These are phyloP conservation scores for Podospora appendiculata DNA, from an alignment of 495 filamentous ascomycete species.

Conservation along the genomic window DNA sequence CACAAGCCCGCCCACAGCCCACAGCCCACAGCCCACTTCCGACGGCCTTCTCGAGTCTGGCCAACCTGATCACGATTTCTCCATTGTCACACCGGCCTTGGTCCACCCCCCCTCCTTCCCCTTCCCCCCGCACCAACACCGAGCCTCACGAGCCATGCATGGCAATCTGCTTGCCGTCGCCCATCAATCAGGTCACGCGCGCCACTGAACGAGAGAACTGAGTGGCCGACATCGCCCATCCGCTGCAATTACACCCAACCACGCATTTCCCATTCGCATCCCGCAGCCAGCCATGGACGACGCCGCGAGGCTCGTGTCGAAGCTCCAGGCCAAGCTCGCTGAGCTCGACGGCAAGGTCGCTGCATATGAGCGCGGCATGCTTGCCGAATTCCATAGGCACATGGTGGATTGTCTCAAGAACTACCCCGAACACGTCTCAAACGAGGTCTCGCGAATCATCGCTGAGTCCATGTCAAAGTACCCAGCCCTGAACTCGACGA, in stretches of 20 bases:
- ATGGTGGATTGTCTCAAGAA: slow-evolving; percentile 36
- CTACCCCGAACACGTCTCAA: slow-evolving; percentile 37
- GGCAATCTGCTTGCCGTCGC: slow-evolving; percentile 9
- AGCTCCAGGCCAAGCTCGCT: slow-evolving; percentile 42
- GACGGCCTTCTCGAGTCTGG: no score
- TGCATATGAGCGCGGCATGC: slow-evolving; percentile 42
- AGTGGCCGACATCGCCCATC: slow-evolving; percentile 4
- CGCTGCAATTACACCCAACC: background rate
- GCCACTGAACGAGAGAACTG: background rate
- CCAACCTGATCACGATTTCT: no score
- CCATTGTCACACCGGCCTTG: no score
- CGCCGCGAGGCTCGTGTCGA: slow-evolving; percentile 36
- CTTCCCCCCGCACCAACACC: background rate
- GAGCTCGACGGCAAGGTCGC: slow-evolving; percentile 43
- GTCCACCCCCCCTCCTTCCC: background rate
- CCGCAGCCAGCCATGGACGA: slow-evolving; percentile 34
- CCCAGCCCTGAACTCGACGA: slow-evolving; percentile 25
- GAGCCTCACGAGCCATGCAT: slow-evolving; percentile 7
- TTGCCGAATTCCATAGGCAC: slow-evolving; percentile 39
- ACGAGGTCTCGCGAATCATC: slow-evolving; percentile 33
- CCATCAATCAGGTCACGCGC: slow-evolving; percentile 15
- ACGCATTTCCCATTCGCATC: background rate
- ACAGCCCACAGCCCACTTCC: no score
- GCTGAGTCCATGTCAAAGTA: slow-evolving; percentile 35
- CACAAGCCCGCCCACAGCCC: background rate